Base-by-base conservation (phyloP, 148 eudicot genomes). In the Fagopyrum homotropicum region DNA sequence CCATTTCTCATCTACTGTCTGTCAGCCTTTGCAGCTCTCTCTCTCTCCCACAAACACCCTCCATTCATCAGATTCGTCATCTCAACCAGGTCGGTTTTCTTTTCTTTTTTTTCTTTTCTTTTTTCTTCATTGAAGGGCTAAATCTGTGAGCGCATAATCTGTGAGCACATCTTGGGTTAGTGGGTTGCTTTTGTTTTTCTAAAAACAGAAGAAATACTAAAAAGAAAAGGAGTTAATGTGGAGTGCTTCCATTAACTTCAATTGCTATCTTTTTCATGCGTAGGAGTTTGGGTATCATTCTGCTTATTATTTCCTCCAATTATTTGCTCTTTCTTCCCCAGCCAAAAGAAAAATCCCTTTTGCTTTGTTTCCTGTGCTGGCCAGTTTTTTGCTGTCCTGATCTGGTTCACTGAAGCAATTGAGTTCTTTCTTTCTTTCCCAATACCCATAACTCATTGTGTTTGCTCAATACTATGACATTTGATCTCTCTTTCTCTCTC, bases 171-270 rank as follows among this genome's bases (percentile, higher is more conserved):
- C 19, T 43, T 40, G 47, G 44, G 15, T 66, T 66, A 40, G 15
- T 66, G 71, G n/a, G 71, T 66, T 66, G 45, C 46, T 40, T 66
- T 66, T 35, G 40, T 35, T 35, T 35, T 35, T 35, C 40, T 35
- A 35, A 35, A 35, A 35, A 35, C 40, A 40, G 46, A 40, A 40
- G 43, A 43, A 17, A 6, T 14, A 54, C n/a, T 16, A 4, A 22
- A 59, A 19, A 40, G 30, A 30, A 63, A 26, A 66, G 45, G 71
- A 66, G 71, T 66, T 40, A 66, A 66, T 66, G 71, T 35, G 47
- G 71, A 17, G 71, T 40, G 9, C 16, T 35, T 66, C 71, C 71
- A 66, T 66, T 66, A 14, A 66, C 71, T 66, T 66, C 71, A 35
- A 40, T 66, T 40, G 71, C 71, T 43, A 12, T 66, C 71, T 40